These are phyloP conservation scores for Talaromyces sp. DNA, from an alignment of 2,329 filamentous ascomycete genomes.

Conservation along the genomic window DNA sequence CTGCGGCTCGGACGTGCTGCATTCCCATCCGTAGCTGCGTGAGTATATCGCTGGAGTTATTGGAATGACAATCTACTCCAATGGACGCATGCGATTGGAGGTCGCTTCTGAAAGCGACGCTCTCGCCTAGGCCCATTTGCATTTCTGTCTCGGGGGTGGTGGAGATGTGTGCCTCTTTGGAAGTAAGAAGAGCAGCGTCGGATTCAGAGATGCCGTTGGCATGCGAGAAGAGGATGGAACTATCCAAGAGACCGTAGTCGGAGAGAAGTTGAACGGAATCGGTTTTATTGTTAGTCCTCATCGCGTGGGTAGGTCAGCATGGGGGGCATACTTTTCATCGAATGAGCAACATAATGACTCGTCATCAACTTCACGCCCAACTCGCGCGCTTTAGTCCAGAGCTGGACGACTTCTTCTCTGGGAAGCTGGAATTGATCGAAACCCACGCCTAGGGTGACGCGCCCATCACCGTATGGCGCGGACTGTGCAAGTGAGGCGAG, in stretches of 20 bases:
- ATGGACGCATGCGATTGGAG: background rate
- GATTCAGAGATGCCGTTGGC: slow-evolving; percentile 1
- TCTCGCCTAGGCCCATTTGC: slow-evolving; percentile 6
- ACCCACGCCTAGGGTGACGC: background rate
- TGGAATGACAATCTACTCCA: slow-evolving; percentile 12
- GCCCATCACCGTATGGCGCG: slow-evolving; percentile 1
- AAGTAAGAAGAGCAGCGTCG: background rate
- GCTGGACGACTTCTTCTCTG: background rate
- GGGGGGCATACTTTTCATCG: background rate
- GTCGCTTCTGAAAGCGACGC: background rate
- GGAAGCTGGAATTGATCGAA: slow-evolving; percentile 9
- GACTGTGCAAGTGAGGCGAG: background rate
- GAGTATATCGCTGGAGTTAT: background rate
- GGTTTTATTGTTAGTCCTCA: background rate
- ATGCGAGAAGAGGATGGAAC: slow-evolving; percentile 8
- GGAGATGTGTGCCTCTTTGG: background rate
- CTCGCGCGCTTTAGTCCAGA: background rate
- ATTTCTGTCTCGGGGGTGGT: slow-evolving; percentile 11
- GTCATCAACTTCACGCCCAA: slow-evolving; percentile 10
- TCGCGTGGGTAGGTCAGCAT: no score
- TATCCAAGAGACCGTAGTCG: background rate
- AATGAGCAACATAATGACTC: background rate
- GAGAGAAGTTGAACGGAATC: slow-evolving; percentile 4
- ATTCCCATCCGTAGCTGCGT: background rate
- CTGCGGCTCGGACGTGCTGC: background rate